Evolutionary conservation across 331 rosid genomes (phyloP).

Genomic region (Telfairia occidentalis): DNA sequence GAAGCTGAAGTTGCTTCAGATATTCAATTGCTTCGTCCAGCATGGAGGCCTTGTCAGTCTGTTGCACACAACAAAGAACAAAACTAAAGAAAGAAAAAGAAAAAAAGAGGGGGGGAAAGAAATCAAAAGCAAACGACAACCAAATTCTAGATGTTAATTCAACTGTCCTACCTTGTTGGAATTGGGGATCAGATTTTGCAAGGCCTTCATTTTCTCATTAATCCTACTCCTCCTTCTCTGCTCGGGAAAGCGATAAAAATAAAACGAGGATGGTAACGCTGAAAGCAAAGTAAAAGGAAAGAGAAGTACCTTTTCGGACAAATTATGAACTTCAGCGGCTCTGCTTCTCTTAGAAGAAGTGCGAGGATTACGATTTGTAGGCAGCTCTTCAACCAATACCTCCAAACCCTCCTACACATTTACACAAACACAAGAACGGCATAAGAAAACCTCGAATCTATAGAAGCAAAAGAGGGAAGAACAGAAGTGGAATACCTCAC

Average conservation of each 20-base stretch:
- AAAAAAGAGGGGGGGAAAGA: not conserved
- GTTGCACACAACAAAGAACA: not conserved
- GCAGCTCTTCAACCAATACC: slow-evolving; percentile 27
- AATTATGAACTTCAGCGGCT: slow-evolving; percentile 91
- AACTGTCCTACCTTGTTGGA: slow-evolving; percentile 61
- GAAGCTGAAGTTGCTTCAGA: slow-evolving; percentile 19
- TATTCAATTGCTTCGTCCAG: slow-evolving; percentile 18
- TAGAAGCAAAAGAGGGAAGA: not conserved
- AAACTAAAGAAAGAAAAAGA: not conserved
- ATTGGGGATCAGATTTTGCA: slow-evolving; percentile 85
- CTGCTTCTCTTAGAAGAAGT: slow-evolving; percentile 68
- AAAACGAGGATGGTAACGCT: not conserved
- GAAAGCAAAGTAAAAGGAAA: not conserved
- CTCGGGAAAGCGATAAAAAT: not conserved
- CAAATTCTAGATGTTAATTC: not conserved
- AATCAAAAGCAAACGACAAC: not conserved
- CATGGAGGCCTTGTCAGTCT: slow-evolving; percentile 21
- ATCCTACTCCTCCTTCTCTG: slow-evolving; percentile 94
- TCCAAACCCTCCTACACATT: slow-evolving; percentile 38
- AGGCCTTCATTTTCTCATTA: slow-evolving; percentile 85
- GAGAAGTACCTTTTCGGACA: slow-evolving; percentile 68
- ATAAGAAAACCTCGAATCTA: not conserved
- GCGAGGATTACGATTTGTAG: slow-evolving; percentile 33
- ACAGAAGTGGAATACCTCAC: slow-evolving; percentile 44
- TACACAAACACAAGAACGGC: not conserved